Evolutionary conservation across 306 rosid species (phyloP).

Genomic region (Rosa rugosa): DNA sequence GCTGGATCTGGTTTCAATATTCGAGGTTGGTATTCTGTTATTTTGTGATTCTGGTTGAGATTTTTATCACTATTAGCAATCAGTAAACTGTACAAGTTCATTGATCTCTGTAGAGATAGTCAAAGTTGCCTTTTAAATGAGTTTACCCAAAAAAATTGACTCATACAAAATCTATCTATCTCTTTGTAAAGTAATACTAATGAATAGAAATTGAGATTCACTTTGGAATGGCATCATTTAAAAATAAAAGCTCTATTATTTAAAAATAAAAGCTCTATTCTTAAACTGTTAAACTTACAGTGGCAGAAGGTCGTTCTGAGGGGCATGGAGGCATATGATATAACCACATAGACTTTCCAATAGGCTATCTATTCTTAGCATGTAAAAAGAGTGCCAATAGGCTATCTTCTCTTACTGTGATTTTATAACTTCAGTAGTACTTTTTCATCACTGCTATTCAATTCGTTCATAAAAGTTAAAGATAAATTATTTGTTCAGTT

Average conservation of each 20-base stretch:
- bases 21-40: slow-evolving; percentile 42
- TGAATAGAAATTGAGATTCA: not conserved
- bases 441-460: not conserved
- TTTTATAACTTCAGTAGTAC: not conserved
- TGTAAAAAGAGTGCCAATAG: not conserved
- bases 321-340: not conserved
- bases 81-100: not conserved
- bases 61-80: not conserved
- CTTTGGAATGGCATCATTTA: not conserved
- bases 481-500: not conserved
- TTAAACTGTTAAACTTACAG: not conserved
- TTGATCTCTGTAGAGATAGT: not conserved
- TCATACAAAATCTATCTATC: not conserved
- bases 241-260: not conserved
- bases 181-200: not conserved
- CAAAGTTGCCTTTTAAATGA: not conserved
- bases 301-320: not conserved
- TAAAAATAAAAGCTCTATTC: not conserved
- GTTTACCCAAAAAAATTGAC: not conserved
- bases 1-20: slow-evolving; percentile 47
- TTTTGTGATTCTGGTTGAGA: not conserved
- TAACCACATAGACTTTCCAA: not conserved
- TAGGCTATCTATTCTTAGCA: not conserved
- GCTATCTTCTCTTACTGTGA: not conserved
- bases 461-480: not conserved